Conservation (phyloP, 2,329 filamentous ascomycete species). For the Pseudofabraea citricarpa region DNA sequence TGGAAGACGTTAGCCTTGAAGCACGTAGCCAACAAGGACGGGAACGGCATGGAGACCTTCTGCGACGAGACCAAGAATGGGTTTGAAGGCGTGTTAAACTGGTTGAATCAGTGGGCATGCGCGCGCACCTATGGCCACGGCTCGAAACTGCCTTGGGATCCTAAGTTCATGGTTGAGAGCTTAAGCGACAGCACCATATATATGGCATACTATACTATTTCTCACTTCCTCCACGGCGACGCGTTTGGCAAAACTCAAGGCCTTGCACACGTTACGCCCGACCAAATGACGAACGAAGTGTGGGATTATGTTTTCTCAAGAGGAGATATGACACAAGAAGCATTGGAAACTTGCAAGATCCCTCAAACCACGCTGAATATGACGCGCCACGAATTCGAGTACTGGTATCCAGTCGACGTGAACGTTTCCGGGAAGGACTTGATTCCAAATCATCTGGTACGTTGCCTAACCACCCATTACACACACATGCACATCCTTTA, state of each 20-base stretch:
- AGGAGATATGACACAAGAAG: conserved; percentile 61
- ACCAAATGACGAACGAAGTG: conserved; percentile 90
- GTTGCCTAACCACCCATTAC: no score
- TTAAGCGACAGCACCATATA: conserved; percentile 92
- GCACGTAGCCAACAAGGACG: no score
- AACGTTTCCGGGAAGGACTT: conserved; percentile 88
- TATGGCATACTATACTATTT: conserved; percentile 72
- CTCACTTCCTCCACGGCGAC: conserved; percentile 70
- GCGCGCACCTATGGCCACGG: conserved; percentile 88
- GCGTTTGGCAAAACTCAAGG: conserved; percentile 76
- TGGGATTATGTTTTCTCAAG: conserved; percentile 95
- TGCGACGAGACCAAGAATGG: conserved; percentile 70
- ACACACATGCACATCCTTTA: no score
- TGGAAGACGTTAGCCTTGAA: conserved; percentile 76
- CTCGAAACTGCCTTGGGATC: conserved; percentile 92
- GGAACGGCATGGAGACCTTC: conserved; percentile 74
- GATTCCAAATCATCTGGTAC: conserved; percentile 87
- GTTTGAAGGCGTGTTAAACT: conserved; percentile 82
- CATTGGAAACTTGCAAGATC: conserved; percentile 64
- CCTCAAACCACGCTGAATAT: conserved; percentile 66
- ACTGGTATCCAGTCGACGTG: conserved; percentile 93
- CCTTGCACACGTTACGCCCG: conserved; percentile 61
- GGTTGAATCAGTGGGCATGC: conserved; percentile 95
- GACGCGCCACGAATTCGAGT: conserved; percentile 89
- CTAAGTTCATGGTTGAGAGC: conserved; percentile 84